Evolutionary conservation across 192 early-diverging fungal genomes (phyloP).

Genomic region (Backusella australiensis): DNA sequence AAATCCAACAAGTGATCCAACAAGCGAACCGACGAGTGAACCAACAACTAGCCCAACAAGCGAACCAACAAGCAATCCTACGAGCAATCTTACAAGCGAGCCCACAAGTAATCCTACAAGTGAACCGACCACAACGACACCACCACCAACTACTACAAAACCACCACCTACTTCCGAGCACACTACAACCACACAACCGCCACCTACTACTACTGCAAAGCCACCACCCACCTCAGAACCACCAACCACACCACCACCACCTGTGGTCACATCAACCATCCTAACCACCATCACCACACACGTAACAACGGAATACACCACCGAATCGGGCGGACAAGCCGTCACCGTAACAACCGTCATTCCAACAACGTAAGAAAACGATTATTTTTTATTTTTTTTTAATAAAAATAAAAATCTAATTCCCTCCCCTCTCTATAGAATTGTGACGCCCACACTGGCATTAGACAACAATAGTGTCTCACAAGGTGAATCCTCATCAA

Average conservation of each 20-base stretch:
- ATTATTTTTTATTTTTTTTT: too few relatives aligned
- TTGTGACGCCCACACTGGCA: background rate
- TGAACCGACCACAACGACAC: background rate
- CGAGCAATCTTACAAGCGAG: background rate
- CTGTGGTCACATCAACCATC: background rate
- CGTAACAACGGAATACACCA: background rate
- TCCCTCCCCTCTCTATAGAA: background rate
- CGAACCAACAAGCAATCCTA: background rate
- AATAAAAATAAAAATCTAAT: too few relatives aligned
- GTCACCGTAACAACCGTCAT: background rate
- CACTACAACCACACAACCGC: background rate
- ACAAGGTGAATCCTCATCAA: background rate
- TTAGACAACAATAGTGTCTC: background rate
- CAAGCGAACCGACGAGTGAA: background rate
- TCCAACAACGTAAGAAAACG: conserved; percentile 6
- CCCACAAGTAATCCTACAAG: background rate
- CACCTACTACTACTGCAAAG: background rate
- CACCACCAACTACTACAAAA: background rate
- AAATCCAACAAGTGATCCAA: background rate
- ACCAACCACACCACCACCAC: background rate
- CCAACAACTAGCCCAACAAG: background rate
- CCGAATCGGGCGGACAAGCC: background rate
- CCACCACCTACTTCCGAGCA: background rate
- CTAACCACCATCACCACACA: background rate
- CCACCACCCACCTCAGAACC: background rate